Base-by-base conservation (phyloP, 1,139 yeast species). In the Suhomyces coccinellae region DNA sequence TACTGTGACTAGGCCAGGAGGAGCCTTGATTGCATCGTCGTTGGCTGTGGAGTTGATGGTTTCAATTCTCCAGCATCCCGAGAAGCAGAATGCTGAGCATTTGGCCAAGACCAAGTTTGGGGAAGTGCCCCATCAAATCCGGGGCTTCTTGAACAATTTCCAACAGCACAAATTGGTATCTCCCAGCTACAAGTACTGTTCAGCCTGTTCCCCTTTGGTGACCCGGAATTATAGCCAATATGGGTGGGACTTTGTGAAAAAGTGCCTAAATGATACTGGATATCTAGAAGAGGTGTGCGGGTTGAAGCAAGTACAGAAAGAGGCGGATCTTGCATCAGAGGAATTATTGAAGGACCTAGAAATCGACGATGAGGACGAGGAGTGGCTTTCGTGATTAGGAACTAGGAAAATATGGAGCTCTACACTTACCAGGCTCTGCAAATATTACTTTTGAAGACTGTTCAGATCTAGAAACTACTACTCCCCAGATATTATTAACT, bases 1-100 rank as follows among this genome's bases (percentile, higher is more conserved):
- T 61, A 93, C 99, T 0, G 99, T 93, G 1, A 93, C 99, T 0
- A 71, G 99, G 37, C 99, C 99, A 0, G 99, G 99, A 0, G 91
- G 86, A 0, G 96, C 99, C 0, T 69, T 87, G 57, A 69, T 89
- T 65, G 98, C 99, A 0, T 79, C 96, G 0, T 82, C 97, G 0
- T 69, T 84, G 36, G 96, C 96, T 0, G 96, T 89, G 0, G 99
- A 93, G 60, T 67, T 95, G 11, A 62, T 88, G 52, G 86, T 88
- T 0, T 82, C 96, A 0, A 55, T 87, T 0, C 59, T 89, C 37
- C 98, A 93, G 61, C 86, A 84, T 54, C 81, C 82, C 0, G 59
- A 68, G 3, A 69, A 69, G 30, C 77, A 75, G 12, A 56, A 62
- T 29, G 86, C 87, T 0, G 69, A 72, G 0, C 77, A 77, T 12